These are phyloP conservation scores for Plectosphaerella sp. DNA, from an alignment of 2,329 filamentous ascomycete genomes.

Conservation along the genomic window DNA sequence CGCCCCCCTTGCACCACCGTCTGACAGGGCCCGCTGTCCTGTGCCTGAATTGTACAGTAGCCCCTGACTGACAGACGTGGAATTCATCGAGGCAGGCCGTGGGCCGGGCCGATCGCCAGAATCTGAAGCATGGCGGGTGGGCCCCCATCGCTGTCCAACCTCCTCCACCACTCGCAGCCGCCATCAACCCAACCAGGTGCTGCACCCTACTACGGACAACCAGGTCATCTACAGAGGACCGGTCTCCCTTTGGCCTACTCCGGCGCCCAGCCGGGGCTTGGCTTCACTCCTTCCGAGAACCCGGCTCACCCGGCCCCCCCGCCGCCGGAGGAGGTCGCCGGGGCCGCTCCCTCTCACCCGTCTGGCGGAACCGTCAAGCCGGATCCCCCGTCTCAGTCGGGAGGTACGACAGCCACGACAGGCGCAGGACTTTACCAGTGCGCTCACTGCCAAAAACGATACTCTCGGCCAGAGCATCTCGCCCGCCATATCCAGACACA, in stretches of 20 bases:
- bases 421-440: conserved; percentile 38
- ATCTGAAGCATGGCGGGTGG: conserved; percentile 8
- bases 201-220: background rate
- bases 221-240: background rate
- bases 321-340: conserved; percentile 14
- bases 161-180: conserved; percentile 9
- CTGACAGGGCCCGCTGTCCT: conserved; percentile 9
- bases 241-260: background rate
- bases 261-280: background rate
- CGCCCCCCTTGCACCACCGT: conserved; percentile 3
- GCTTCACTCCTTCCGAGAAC: background rate
- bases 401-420: background rate
- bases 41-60: too few relatives aligned
- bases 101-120: too few relatives aligned
- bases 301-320: background rate
- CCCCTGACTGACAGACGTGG: too few relatives aligned
- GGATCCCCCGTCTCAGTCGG: background rate
- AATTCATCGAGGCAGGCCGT: too few relatives aligned
- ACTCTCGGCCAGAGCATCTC: conserved; percentile 50
- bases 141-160: conserved; percentile 11
- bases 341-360: background rate
- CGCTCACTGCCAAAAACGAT: conserved; percentile 45
- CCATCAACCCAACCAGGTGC: background rate
- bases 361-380: conserved; percentile 13
- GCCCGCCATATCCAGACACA: conserved; percentile 48